Evolutionary conservation across 345 rosid genomes (phyloP), one percentile per base, ranked within the genome.

Genomic region (Pistacia atlantica): DNA sequence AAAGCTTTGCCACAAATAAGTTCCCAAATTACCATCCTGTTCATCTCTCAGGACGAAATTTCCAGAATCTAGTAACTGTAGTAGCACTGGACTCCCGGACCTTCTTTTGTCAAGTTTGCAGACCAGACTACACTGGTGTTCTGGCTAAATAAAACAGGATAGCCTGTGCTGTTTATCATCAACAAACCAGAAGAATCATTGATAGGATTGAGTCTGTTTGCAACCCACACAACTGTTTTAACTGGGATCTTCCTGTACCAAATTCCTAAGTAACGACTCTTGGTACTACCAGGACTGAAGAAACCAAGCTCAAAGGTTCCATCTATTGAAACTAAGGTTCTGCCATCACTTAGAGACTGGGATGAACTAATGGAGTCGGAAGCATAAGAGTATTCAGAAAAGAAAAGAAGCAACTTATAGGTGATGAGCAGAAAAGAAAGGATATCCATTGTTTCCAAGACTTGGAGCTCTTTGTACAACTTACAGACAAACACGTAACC

Each of bases 151-250:
- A 79, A 62, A 56, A 82, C 64, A 35, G 80, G 77, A 38, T 76
- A 64, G 31, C 76, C 82, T 16, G 10, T 66, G 73, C 63, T 65
- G 45, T 59, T 77, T 55, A 86, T 76, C 52, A 18, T 78, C 76
- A 84, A 67, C 25, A 38, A 72, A 8, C 84, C 87, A 4, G 91
- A 63, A n/a, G 87, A 80, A 61, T 82, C 83, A 25, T 75, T 64
- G 58, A 89, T 77, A 6, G 88, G 87, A 22, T 46, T 52, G 63
- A 72, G 80, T 72, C 89, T 49, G 65, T 90, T 85, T 28, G 91
- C 90, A 5, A 86, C 87, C 90, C 91, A 90, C 6, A 90, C 93
- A 45, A 83, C 80, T 5, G 87, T 85, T 65, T 49, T 67, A 0
- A 1, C 77, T 5, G 84, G 76, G 64, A 86, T 78, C 13, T 79